Conservation (phyloP, 805 yeast genomes). For the Hermanozyma aechmeae region DNA sequence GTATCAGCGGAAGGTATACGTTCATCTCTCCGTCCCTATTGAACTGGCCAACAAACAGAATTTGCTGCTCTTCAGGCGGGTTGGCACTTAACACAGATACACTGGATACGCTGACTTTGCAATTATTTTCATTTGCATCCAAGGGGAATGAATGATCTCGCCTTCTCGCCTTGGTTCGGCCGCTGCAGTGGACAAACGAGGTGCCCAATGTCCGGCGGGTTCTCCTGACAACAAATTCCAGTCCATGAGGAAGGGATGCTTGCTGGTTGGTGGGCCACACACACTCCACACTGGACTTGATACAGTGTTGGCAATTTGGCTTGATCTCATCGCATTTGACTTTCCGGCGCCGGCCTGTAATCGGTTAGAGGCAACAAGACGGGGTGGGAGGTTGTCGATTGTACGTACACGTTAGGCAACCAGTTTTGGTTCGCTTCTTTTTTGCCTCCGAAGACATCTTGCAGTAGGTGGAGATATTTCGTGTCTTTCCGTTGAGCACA, state of each 20-base stretch:
- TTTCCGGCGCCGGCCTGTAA: conserved; percentile 2
- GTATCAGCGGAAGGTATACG: too few species aligned
- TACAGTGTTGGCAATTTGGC: conserved; percentile 1
- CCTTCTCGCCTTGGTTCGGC: not conserved
- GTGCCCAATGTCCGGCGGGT: too few species aligned
- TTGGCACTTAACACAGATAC: not conserved
- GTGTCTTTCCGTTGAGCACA: too few species aligned
- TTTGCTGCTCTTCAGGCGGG: not conserved
- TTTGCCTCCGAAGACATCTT: not conserved
- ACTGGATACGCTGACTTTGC: not conserved
- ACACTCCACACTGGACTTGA: conserved; percentile 1
- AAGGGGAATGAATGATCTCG: conserved; percentile 1
- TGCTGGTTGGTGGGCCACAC: not conserved
- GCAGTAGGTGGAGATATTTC: too few species aligned
- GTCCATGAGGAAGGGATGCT: not conserved
- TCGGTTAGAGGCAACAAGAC: not conserved
- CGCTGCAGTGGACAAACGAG: not conserved
- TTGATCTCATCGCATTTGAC: conserved; percentile 1
- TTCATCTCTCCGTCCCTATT: not conserved
- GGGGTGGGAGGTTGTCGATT: not conserved
- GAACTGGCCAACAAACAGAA: not conserved
- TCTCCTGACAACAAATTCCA: not conserved
- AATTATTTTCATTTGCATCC: conserved; percentile 1
- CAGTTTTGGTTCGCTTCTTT: conserved; percentile 1
- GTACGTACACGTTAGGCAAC: conserved; percentile 3